These are phyloP conservation scores for Ceratocystis albifundus DNA, from an alignment of 2,329 filamentous ascomycete genomes.

Conservation along the genomic window DNA sequence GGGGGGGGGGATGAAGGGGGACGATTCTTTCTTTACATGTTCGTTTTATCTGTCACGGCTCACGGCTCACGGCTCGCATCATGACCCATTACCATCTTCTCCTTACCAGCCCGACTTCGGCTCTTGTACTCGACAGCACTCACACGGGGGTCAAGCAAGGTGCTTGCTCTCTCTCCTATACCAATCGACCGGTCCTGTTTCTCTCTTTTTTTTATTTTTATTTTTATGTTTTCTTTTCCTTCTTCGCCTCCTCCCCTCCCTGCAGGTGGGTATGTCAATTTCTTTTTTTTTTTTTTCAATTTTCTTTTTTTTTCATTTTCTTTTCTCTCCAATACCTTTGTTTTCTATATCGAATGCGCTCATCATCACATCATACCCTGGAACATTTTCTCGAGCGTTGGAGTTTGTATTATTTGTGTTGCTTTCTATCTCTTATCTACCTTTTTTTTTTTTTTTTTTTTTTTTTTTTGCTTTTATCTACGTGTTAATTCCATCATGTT, in stretches of 20 bases:
- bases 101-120: too few relatives aligned
- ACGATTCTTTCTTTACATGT: constrained; percentile 1
- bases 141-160: too few relatives aligned
- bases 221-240: too few relatives aligned
- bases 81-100: not conserved
- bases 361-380: constrained; percentile 21
- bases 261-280: not conserved
- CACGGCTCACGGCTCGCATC: too few relatives aligned
- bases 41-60: not conserved
- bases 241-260: not conserved
- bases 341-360: not conserved
- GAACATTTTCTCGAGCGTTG: constrained; percentile 14
- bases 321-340: not conserved
- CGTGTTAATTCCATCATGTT: not conserved
- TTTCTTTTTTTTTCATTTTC: not conserved
- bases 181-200: not conserved
- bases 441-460: not conserved
- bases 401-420: not conserved
- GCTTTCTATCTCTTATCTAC: constrained; percentile 1
- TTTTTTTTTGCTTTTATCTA: not conserved
- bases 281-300: not conserved
- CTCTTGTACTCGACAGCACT: not conserved
- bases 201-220: not conserved
- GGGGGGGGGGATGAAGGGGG: too few relatives aligned
- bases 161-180: not conserved